Percentiles rank a stretch among this genome's conserved stretches.
Conservation (phyloP, 2,329 filamentous ascomycete genomes). For the Alternaria arborescens region DNA sequence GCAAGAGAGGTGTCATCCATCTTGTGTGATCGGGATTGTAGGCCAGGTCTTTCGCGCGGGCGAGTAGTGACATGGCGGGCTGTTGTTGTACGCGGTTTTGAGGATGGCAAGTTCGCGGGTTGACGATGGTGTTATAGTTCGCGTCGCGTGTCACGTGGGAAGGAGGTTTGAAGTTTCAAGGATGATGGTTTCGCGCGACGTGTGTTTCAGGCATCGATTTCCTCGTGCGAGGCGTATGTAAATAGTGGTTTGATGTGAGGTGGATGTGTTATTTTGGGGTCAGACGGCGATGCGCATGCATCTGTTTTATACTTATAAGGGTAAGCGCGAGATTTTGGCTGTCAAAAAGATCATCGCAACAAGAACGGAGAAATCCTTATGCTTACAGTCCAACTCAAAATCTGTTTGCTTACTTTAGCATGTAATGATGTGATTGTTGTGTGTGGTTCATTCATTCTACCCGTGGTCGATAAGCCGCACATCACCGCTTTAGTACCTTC, state of each 20-base stretch:
- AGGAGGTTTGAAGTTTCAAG: slow-evolving; percentile 33
- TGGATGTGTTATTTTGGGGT: background rate
- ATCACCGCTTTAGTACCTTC: no score
- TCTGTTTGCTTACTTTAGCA: background rate
- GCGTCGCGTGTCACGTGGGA: slow-evolving; percentile 33
- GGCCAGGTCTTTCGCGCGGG: slow-evolving; percentile 51
- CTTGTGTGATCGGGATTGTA: slow-evolving; percentile 64
- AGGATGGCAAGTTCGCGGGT: slow-evolving; percentile 11
- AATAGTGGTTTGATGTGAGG: slow-evolving; percentile 17
- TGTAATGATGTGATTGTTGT: background rate
- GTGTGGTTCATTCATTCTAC: no score
- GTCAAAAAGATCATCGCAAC: no score
- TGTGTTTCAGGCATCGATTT: slow-evolving; percentile 37
- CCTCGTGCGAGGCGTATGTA: slow-evolving; percentile 5
- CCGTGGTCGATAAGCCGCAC: no score
- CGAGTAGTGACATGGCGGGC: slow-evolving; percentile 49
- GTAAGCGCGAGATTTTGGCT: background rate
- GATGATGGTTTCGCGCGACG: slow-evolving; percentile 29
- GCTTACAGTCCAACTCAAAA: background rate
- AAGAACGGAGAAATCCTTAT: no score
- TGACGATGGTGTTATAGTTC: slow-evolving; percentile 32
- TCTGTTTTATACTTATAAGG: background rate
- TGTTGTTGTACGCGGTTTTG: background rate
- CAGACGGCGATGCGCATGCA: background rate
- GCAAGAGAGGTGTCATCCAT: slow-evolving; percentile 73